Percentiles rank a stretch among this genome's conserved stretches.
Conservation (phyloP, 2,329 filamentous ascomycete species). For the Penicillium sp. region DNA sequence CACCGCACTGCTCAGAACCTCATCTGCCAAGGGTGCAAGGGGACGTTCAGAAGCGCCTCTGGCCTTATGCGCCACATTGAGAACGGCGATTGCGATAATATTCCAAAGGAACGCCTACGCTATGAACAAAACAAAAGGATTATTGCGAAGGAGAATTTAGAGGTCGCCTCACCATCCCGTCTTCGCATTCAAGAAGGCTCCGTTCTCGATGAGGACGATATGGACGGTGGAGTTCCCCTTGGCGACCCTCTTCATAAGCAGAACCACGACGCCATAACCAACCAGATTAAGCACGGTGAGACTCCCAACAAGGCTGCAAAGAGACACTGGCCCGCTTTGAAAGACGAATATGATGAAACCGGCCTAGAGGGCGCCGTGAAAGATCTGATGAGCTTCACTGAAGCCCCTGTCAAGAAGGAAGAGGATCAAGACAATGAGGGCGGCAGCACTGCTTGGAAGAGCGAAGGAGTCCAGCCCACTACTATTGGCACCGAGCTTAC, state of each 20-base stretch:
- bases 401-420: conserved; percentile 6
- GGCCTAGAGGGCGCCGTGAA: conserved; percentile 1
- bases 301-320: conserved; percentile 18
- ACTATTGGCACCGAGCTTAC: background rate
- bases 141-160: conserved; percentile 46
- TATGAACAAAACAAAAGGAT: conserved; percentile 57
- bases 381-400: conserved; percentile 31
- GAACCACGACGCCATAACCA: conserved; percentile 25
- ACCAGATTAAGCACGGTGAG: conserved; percentile 22
- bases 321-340: conserved; percentile 33
- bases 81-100: conserved; percentile 53
- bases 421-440: background rate
- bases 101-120: conserved; percentile 50
- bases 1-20: conserved; percentile 58
- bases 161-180: conserved; percentile 7
- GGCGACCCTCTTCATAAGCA: background rate
- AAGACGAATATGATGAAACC: background rate
- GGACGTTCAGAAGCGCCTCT: conserved; percentile 54
- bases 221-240: conserved; percentile 30
- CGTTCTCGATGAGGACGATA: conserved; percentile 16
- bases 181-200: background rate
- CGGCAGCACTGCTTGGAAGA: conserved; percentile 6
- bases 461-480: conserved; percentile 3
- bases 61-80: conserved; percentile 61
- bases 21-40: conserved; percentile 53